A percentile compares a stretch with the other conserved stretches of the same genome.
Conservation (phyloP, 805 yeast genomes). For the Clavispora asparagi region DNA sequence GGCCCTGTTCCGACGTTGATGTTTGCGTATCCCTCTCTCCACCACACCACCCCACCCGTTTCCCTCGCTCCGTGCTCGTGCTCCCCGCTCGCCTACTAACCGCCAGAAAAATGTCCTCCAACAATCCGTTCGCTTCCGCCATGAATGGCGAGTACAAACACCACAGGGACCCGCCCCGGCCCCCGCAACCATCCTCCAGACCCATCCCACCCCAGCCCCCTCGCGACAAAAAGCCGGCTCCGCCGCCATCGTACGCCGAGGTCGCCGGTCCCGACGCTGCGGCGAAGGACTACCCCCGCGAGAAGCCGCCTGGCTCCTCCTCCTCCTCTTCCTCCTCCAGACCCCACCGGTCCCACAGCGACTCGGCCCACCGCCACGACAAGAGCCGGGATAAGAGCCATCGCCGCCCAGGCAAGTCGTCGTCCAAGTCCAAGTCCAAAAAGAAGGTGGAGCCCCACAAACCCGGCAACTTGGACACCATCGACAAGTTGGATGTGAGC, state of each 20-base stretch:
- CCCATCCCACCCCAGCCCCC: slow-evolving; percentile 17
- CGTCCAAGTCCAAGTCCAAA: slow-evolving; percentile 30
- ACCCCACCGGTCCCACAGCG: slow-evolving; percentile 17
- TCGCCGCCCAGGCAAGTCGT: slow-evolving; percentile 10
- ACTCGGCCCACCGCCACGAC: slow-evolving; percentile 11
- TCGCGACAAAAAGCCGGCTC: slow-evolving; percentile 30
- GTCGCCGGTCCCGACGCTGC: slow-evolving; percentile 49
- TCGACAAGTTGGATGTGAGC: slow-evolving; percentile 93
- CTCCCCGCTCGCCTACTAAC: slow-evolving; percentile 2
- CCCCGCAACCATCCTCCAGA: slow-evolving; percentile 15
- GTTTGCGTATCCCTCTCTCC: background rate
- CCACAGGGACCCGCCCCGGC: slow-evolving; percentile 34
- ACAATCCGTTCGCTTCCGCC: slow-evolving; percentile 52
- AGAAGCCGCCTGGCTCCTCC: slow-evolving; percentile 32
- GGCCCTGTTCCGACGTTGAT: background rate
- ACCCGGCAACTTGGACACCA: slow-evolving; percentile 81
- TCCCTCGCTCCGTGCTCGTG: background rate
- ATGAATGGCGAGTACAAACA: slow-evolving; percentile 31
- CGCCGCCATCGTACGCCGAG: slow-evolving; percentile 67
- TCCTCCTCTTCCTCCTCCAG: slow-evolving; percentile 14
- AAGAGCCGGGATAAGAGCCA: slow-evolving; percentile 10
- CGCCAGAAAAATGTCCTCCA: slow-evolving; percentile 35
- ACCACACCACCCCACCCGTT: background rate
- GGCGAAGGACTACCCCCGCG: slow-evolving; percentile 48
- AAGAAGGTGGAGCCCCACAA: slow-evolving; percentile 41